Evolutionary conservation across 2,329 filamentous ascomycete genomes (phyloP).

Genomic region (Penicillium vulpinum): DNA sequence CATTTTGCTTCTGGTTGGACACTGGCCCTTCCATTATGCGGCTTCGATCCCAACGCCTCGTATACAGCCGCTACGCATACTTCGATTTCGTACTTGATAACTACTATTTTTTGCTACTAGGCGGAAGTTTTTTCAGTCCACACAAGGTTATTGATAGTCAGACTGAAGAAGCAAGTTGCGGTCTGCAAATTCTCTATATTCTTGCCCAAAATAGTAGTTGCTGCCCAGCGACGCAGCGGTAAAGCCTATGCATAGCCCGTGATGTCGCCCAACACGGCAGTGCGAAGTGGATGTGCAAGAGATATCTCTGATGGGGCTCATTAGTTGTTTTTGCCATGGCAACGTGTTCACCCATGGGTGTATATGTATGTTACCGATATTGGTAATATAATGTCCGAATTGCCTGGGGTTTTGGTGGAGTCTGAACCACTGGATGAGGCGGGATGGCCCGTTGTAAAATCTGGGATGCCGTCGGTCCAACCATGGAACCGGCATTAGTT

Average conservation of each 20-base stretch:
- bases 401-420: conserved; percentile 22
- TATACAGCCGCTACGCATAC: neutral
- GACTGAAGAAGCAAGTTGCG: conserved; percentile 24
- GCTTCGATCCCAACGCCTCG: conserved; percentile 4
- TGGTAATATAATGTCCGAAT: neutral
- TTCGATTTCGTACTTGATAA: neutral
- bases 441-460: conserved; percentile 22
- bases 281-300: conserved; percentile 18
- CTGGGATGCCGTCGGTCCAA: conserved; percentile 17
- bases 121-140: neutral
- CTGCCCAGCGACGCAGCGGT: conserved; percentile 38
- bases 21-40: conserved; percentile 3
- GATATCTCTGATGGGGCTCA: conserved; percentile 8
- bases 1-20: neutral
- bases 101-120: conserved; percentile 5
- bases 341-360: no score
- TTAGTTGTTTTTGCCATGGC: conserved; percentile 22
- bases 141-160: neutral
- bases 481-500: conserved; percentile 19
- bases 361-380: conserved; percentile 1
- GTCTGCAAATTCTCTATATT: conserved; percentile 25
- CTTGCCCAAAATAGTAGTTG: conserved; percentile 28
- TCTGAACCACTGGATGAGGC: conserved; percentile 27
- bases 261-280: conserved; percentile 29
- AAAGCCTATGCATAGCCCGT: conserved; percentile 32